phyloP scores from a whole-genome alignment of 2,329 filamentous ascomycete genomes.

The Xylariaceae sp. region DNA sequence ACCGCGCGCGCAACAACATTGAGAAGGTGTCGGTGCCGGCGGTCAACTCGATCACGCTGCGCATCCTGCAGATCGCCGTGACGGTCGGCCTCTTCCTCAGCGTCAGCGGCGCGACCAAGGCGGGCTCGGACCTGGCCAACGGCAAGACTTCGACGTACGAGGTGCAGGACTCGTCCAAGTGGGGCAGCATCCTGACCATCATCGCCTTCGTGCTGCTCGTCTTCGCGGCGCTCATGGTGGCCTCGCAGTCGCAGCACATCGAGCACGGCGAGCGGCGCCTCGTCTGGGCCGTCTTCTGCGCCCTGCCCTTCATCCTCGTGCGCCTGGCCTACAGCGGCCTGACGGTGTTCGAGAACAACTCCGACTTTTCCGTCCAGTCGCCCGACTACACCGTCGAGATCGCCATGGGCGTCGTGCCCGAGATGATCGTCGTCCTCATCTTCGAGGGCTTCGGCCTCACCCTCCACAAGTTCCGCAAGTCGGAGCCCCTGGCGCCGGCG shows the following conservation, averaged over 20 bases:
- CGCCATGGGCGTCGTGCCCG: conserved; percentile 41
- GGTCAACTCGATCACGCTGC: conserved; percentile 21
- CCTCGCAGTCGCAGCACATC: conserved; percentile 23
- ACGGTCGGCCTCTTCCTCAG: conserved; percentile 35
- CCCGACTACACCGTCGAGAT: conserved; percentile 32
- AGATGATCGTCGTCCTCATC: conserved; percentile 38
- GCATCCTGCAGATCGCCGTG: conserved; percentile 33
- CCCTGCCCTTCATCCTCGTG: conserved; percentile 41
- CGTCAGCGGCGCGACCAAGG: conserved; percentile 36
- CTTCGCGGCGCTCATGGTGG: conserved; percentile 24
- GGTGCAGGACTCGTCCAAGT: conserved; percentile 35
- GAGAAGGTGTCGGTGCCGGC: conserved; percentile 16
- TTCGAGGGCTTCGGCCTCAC: conserved; percentile 33
- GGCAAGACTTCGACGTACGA: conserved; percentile 20
- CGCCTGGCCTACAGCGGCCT: conserved; percentile 41
- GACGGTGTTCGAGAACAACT: conserved; percentile 31
- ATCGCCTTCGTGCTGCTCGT: conserved; percentile 31
- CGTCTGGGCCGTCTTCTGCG: conserved; percentile 32
- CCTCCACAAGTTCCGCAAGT: conserved; percentile 21
- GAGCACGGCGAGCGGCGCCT: conserved; percentile 38
- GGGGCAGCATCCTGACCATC: conserved; percentile 34
- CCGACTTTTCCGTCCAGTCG: conserved; percentile 33
- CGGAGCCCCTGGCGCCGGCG: neutral
- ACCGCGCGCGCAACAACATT: conserved; percentile 28
- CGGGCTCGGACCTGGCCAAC: conserved; percentile 19